Evolutionary conservation across 1,139 yeast species (phyloP), one percentile per base, ranked within the genome.

Genomic region (Sugiyamaella japonica): DNA sequence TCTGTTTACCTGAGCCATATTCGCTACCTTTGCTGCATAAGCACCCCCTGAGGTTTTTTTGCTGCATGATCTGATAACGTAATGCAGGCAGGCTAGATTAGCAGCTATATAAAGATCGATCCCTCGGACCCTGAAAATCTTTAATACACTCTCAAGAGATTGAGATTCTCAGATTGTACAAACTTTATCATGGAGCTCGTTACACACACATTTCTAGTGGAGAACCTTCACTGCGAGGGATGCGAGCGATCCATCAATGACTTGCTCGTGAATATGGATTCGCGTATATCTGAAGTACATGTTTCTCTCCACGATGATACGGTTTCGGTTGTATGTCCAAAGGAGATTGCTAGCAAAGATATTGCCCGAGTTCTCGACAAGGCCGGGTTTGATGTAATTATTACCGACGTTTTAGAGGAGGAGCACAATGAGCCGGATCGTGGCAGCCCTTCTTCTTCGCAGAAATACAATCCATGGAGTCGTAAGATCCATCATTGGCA

Each of bases 141-240:
- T 25, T 7, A 28, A 42, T 16, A 42, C 37, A 47, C 28, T 34
- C 31, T 37, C 17, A 32, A 32, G 7, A 4, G 16, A 9, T 7
- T 13, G 4, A 3, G n/a, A 34, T 9, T 15, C 13, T 23, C 10
- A 25, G 13, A 2, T 31, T 32, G 9, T 36, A 13, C 25, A 9
- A 2, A 15, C 4, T 12, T 7, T 17, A 20, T 28, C 15, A 53
- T 53, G 56, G 55, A 55, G 15, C 48, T 46, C 16, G 50, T 43
- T 20, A 52, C 56, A 1, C 61, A 55, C 54, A 60, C 58, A n/a
- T 56, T 67, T 46, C 49, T 43, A 20, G 55, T 80, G 25, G 69
- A 72, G 12, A 81, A 82, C 58, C 71, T 82, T 29, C 86, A 82
- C 62, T 82, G 86, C 63, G 70, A 68, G 9, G 77, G 76, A 43